phyloP scores from a whole-genome alignment of 1,139 yeast species.

The Pichia sp. region DNA sequence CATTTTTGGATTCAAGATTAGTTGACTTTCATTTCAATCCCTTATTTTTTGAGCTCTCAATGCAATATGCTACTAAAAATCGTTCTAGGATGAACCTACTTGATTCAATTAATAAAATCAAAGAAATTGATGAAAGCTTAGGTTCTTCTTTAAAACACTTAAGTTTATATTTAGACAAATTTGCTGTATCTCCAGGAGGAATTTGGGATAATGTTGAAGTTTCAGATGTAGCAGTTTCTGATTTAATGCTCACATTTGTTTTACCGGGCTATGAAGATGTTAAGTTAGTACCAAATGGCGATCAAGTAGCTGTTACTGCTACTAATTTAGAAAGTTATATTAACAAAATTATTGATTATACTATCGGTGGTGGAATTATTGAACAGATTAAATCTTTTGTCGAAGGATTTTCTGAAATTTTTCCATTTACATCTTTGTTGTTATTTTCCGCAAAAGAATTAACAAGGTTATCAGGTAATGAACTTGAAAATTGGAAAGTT shows the following conservation, averaged over 20 bases:
- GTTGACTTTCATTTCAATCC: slow-evolving; percentile 77
- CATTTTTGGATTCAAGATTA: slow-evolving; percentile 78
- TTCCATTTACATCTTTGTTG: slow-evolving; percentile 68
- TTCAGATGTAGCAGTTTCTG: slow-evolving; percentile 42
- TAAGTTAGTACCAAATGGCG: slow-evolving; percentile 52
- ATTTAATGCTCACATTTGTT: slow-evolving; percentile 57
- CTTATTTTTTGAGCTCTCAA: slow-evolving; percentile 53
- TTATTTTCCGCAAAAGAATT: slow-evolving; percentile 74
- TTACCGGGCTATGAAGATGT: slow-evolving; percentile 72
- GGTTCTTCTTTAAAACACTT: slow-evolving; percentile 57
- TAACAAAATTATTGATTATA: slow-evolving; percentile 50
- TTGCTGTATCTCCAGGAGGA: slow-evolving; percentile 17
- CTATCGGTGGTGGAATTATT: slow-evolving; percentile 58
- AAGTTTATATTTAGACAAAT: slow-evolving; percentile 37
- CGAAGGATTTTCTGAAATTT: slow-evolving; percentile 77
- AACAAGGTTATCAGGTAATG: slow-evolving; percentile 61
- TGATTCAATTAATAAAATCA: slow-evolving; percentile 36
- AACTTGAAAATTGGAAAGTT: slow-evolving; percentile 82
- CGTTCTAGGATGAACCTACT: slow-evolving; percentile 3
- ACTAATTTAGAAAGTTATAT: slow-evolving; percentile 57
- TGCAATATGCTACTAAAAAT: slow-evolving; percentile 15
- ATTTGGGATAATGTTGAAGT: slow-evolving; percentile 30
- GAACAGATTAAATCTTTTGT: slow-evolving; percentile 65
- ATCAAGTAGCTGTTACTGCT: slow-evolving; percentile 41
- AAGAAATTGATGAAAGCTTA: slow-evolving; percentile 52